Evolutionary conservation across 129 eudicot genomes (phyloP), one percentile per base, ranked within the genome.

Genomic region (Escallonia herrerae): DNA sequence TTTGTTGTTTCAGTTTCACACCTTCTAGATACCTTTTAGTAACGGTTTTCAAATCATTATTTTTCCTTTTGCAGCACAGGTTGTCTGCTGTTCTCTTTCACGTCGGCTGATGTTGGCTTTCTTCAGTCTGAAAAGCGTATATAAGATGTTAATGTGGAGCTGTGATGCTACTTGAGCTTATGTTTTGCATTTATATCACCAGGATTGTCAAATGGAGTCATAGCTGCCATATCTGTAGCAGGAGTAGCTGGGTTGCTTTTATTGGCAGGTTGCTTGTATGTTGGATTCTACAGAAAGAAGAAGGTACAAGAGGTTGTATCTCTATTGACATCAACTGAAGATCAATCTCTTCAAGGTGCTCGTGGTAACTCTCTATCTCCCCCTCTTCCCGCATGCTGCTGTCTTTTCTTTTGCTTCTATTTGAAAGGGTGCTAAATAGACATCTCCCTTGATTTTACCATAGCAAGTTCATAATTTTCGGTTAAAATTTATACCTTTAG

Each of bases 171-270:
- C 12, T 69, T 62, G 45, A 38, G 61, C 75, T 72, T 60, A 53
- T 52, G 8, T 45, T 70, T 66, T 75, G 13, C 67, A 63, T 79
- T 68, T 60, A 58, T 43, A 58, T 69, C 78, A 86, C 51, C 84
- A 87, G 97, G 95, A 65, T 40, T 86, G 61, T 75, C 95, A 42
- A 70, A 80, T 62, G 95, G 89, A 72, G 90, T 80, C 60, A 84
- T 84, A 58, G 95, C 77, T 71, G 97, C 93, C 60, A 80, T 89
- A 69, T 65, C 61, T 56, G 72, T 89, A 54, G 93, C 75, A 15
- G 84, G 55, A 45, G 65, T 81, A 51, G 99, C 67, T 13, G 91
- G 77, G 48, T 45, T 86, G 13, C 62, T 82, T 58, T 66, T 83
- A 64, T 59, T 76, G 56, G 86, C 76, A 60, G 90, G 72, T 62